These are phyloP conservation scores for Calonectria pseudoturangicola DNA, from an alignment of 2,329 filamentous ascomycete species.

Conservation along the genomic window DNA sequence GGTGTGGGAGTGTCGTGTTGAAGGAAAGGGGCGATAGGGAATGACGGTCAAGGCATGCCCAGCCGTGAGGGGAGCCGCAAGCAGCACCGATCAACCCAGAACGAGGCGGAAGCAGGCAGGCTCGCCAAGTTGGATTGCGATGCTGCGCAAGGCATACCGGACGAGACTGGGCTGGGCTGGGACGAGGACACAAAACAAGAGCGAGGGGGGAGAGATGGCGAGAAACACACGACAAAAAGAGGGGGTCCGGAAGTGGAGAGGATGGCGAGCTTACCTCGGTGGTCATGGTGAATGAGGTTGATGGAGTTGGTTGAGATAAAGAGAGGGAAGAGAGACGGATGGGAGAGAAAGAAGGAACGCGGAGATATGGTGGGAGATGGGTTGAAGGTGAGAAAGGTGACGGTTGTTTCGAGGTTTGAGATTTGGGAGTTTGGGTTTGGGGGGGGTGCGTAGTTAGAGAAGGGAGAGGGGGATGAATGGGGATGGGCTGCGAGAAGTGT, in stretches of 20 bases:
- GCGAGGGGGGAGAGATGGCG: conserved; percentile 29
- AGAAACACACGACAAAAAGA: conserved; percentile 35
- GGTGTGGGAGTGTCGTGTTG: conserved; percentile 30
- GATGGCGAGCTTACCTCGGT: conserved; percentile 58
- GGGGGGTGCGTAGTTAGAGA: conserved; percentile 52
- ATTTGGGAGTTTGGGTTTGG: conserved; percentile 53
- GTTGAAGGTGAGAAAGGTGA: conserved; percentile 47
- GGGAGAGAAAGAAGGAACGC: conserved; percentile 47
- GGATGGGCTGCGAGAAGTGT: conserved; percentile 45
- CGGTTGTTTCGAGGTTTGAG: conserved; percentile 54
- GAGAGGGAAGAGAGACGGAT: conserved; percentile 43
- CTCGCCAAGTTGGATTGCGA: conserved; percentile 48
- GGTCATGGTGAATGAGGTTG: conserved; percentile 56
- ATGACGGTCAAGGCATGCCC: conserved; percentile 30
- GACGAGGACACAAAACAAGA: conserved; percentile 46
- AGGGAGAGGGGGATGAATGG: conserved; percentile 47
- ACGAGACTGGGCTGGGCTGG: conserved; percentile 42
- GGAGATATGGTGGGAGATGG: conserved; percentile 45
- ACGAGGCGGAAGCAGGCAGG: conserved; percentile 21
- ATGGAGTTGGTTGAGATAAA: conserved; percentile 46
- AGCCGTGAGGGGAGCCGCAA: conserved; percentile 20
- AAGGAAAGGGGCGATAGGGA: conserved; percentile 36
- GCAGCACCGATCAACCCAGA: conserved; percentile 28
- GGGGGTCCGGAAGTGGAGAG: conserved; percentile 30
- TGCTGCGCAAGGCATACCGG: conserved; percentile 35